Evolutionary conservation across 495 filamentous ascomycete genomes (phyloP).

Genomic region (Saxophila tyrrhenica): DNA sequence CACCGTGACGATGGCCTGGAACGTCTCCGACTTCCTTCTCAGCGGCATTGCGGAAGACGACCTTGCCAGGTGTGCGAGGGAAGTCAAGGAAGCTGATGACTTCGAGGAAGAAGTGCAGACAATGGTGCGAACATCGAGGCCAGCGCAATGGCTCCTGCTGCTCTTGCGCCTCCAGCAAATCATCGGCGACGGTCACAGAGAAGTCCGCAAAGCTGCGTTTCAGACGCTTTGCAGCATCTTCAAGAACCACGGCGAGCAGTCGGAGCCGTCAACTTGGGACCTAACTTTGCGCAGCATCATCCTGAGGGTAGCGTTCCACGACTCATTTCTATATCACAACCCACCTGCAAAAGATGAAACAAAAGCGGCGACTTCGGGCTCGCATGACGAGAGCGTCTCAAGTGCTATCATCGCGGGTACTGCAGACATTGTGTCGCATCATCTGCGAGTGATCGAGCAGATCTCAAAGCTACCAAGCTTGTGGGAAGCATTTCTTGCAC

Average conservation of each 20-base stretch:
- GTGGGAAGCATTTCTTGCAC: slow-evolving; percentile 23
- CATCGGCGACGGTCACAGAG: slow-evolving; percentile 64
- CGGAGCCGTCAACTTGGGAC: slow-evolving; percentile 70
- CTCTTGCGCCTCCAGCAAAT: slow-evolving; percentile 67
- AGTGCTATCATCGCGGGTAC: slow-evolving; percentile 5
- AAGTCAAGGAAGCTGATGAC: slow-evolving; percentile 33
- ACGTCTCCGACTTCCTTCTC: slow-evolving; percentile 75
- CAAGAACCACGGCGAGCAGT: slow-evolving; percentile 73
- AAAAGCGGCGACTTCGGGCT: not conserved
- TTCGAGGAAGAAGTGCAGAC: slow-evolving; percentile 38
- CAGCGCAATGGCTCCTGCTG: slow-evolving; percentile 74
- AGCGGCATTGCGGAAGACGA: slow-evolving; percentile 34
- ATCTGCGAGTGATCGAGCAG: slow-evolving; percentile 19
- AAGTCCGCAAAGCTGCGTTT: slow-evolving; percentile 84
- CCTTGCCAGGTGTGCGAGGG: slow-evolving; percentile 34
- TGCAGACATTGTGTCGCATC: slow-evolving; percentile 8
- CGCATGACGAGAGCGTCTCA: slow-evolving; percentile 5
- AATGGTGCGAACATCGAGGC: slow-evolving; percentile 38
- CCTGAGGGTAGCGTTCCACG: slow-evolving; percentile 14
- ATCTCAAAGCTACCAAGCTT: slow-evolving; percentile 17
- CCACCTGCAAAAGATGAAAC: slow-evolving; percentile 8
- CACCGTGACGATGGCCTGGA: slow-evolving; percentile 92
- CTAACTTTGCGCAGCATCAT: slow-evolving; percentile 33
- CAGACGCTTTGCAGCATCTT: slow-evolving; percentile 87
- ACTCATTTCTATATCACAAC: slow-evolving; percentile 43